phyloP scores from a whole-genome alignment of 371 early-diverging fungal genomes.

The Smittium culicis region DNA sequence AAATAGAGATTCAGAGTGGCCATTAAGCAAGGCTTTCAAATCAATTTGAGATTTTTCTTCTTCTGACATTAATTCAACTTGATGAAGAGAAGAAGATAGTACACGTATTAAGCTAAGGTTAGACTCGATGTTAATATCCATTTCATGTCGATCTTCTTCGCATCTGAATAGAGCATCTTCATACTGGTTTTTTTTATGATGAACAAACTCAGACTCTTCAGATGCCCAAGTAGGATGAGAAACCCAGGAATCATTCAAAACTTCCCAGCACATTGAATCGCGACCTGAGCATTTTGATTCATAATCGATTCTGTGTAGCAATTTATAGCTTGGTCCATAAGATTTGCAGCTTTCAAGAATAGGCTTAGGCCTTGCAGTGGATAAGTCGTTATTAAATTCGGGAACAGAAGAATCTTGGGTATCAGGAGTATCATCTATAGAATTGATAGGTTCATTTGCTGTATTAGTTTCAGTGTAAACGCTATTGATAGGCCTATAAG shows the following conservation, averaged over 20 bases:
- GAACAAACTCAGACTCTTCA: slow-evolving; percentile 88
- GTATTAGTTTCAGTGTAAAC: neutral
- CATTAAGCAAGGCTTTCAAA: slow-evolving; percentile 62
- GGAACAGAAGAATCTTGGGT: neutral
- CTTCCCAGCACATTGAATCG: slow-evolving; percentile 78
- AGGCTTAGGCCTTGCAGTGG: slow-evolving; percentile 12
- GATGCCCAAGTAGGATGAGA: slow-evolving; percentile 90
- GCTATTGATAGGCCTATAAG: neutral
- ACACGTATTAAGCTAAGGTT: slow-evolving; percentile 78
- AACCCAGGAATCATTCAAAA: slow-evolving; percentile 90
- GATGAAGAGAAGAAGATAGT: slow-evolving; percentile 71
- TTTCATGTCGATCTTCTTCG: slow-evolving; percentile 98
- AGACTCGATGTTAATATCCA: slow-evolving; percentile 93
- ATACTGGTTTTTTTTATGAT: slow-evolving; percentile 82
- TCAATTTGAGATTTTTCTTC: slow-evolving; percentile 64
- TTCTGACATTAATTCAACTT: slow-evolving; percentile 59
- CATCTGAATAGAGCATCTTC: slow-evolving; percentile 93
- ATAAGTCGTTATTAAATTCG: neutral
- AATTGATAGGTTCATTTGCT: neutral
- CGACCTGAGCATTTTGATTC: slow-evolving; percentile 61
- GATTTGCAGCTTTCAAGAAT: slow-evolving; percentile 17
- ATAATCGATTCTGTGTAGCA: slow-evolving; percentile 22
- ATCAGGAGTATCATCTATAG: neutral
- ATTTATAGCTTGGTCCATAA: slow-evolving; percentile 32
- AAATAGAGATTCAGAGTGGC: slow-evolving; percentile 70